phyloP scores from a whole-genome alignment of 352 stramenopile species.

The Pythium sukuiense region DNA sequence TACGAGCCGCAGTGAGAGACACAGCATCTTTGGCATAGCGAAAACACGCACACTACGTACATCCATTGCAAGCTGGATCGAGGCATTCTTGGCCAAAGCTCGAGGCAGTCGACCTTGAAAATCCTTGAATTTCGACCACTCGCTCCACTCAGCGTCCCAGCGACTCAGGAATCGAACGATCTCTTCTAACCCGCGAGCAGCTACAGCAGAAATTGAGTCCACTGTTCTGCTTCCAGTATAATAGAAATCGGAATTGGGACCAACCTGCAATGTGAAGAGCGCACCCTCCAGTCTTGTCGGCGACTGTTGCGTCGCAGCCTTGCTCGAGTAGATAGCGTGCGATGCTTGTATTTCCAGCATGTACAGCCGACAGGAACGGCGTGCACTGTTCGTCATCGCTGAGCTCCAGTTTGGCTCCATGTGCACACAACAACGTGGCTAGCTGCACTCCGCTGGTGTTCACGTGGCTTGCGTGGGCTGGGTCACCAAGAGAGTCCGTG shows the following conservation, averaged over 20 bases:
- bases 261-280: conserved; percentile 52
- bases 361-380: conserved; percentile 43
- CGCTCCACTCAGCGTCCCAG: conserved; percentile 44
- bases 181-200: conserved; percentile 28
- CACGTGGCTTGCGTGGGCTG: background rate
- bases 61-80: conserved; percentile 28
- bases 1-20: background rate
- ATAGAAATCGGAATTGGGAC: too few species aligned
- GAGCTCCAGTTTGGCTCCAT: conserved; percentile 34
- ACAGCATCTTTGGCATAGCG: too few species aligned
- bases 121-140: conserved; percentile 36
- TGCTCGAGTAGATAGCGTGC: conserved; percentile 31
- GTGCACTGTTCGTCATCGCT: conserved; percentile 40
- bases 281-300: conserved; percentile 38
- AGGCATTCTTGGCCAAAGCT: conserved; percentile 35
- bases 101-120: conserved; percentile 40
- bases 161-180: conserved; percentile 40
- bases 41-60: too few species aligned
- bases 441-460: background rate
- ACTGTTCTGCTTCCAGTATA: background rate
- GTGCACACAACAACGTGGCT: background rate
- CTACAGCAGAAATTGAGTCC: conserved; percentile 1
- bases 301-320: conserved; percentile 33
- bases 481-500: background rate
- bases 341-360: conserved; percentile 27